Evolutionary conservation across 2,329 filamentous ascomycete genomes (phyloP), one percentile per base, ranked within the genome.

Genomic region (Cladosporium colombiae): DNA sequence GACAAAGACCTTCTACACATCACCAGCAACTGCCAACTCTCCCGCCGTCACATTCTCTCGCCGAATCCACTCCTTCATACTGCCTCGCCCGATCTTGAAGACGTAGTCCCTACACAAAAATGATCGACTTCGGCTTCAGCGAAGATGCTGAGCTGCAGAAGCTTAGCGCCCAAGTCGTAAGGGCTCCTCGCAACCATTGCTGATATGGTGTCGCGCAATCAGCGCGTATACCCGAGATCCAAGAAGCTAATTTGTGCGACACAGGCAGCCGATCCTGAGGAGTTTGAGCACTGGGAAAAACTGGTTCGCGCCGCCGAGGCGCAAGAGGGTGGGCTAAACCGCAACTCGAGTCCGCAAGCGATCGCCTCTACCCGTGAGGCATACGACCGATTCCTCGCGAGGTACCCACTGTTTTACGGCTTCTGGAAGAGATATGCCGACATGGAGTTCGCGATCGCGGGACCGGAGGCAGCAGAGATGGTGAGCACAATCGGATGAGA

Each of bases 401-500:
- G 97, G 76, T 99, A 97, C 70, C 95, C 95, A 2, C 85, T 98
- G 13, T 87, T 98, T 46, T 99, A 98, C 74, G 95, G 94, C 62
- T 99, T 98, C 82, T 99, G 95, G 95, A 98, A 98, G 83, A 98
- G 97, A 78, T 99, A 98, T 84, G 95, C 95, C 75, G 94, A 98
- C 74, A 85, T 96, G 69, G 95, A 99, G 76, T 99, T 99, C 81
- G 93, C 93, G 60, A 97, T 99, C 70, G 93, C 93, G 5, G 95
- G 95, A 21, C 96, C 95, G 5, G 95, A 99, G 82, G 94, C 94
- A 52, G 95, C 95, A 63, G 95, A 98, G 79, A 96, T 97, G 91
- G 93, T 97, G 78, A 74, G 85, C 25, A 44, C 44, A 62, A 27
- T 55, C 10, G 56, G 21, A 55, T 29, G 31, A 37, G 49, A 49